A percentile compares a stretch with the other conserved stretches of the same genome.
phyloP scores from a whole-genome alignment of 2,329 filamentous ascomycete species.

The Pestalotiopsis sp. region DNA sequence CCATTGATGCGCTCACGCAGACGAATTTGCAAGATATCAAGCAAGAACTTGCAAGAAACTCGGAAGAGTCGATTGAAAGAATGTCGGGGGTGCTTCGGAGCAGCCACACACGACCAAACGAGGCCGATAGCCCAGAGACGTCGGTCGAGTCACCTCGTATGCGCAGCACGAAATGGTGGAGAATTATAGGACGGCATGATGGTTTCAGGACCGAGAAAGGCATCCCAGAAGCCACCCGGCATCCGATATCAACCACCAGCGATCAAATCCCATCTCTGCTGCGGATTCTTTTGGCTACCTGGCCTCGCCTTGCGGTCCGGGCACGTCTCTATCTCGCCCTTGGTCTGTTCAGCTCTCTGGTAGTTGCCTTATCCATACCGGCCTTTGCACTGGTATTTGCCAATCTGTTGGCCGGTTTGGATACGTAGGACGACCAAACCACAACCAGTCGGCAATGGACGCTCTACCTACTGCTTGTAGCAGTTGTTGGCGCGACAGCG shows the following conservation, averaged over 20 bases:
- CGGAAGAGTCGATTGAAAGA: too few relatives aligned
- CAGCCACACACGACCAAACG: too few relatives aligned
- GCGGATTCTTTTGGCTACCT: constrained; percentile 67
- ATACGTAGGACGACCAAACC: constrained; percentile 48
- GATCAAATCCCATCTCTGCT: constrained; percentile 35
- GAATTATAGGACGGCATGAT: too few relatives aligned
- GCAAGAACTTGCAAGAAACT: too few relatives aligned
- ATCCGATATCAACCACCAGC: not conserved
- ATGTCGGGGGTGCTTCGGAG: too few relatives aligned
- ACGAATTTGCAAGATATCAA: too few relatives aligned
- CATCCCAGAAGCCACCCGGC: not conserved
- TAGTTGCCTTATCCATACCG: constrained; percentile 69
- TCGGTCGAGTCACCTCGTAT: too few relatives aligned
- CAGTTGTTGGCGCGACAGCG: constrained; percentile 63
- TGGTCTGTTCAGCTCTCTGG: constrained; percentile 60
- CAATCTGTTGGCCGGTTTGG: constrained; percentile 70
- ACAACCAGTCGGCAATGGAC: constrained; percentile 64
- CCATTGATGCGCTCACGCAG: not conserved
- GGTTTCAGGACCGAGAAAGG: too few relatives aligned
- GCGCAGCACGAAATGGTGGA: too few relatives aligned
- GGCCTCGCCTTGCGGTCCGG: constrained; percentile 58
- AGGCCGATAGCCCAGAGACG: too few relatives aligned
- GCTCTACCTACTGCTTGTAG: constrained; percentile 66
- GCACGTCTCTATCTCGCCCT: constrained; percentile 56
- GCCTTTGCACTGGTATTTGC: constrained; percentile 77